Evolutionary conservation across 148 eudicot species (phyloP).

Genomic region (Rhododendron ovatum): DNA sequence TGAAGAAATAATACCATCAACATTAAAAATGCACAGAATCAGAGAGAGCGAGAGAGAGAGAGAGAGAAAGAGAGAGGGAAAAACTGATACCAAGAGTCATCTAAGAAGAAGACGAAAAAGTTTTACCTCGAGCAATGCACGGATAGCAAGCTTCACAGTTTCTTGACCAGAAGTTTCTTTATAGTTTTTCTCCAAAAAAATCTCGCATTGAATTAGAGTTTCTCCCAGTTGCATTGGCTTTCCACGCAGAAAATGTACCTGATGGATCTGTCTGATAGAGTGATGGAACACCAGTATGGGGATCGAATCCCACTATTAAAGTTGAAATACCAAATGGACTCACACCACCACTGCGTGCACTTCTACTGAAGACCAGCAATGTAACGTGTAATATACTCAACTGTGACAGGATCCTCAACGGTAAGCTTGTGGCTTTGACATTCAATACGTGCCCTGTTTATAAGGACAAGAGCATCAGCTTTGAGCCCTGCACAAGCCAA

Average conservation of each 20-base stretch:
- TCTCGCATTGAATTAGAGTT: slow-evolving; percentile 92
- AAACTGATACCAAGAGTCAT: background rate
- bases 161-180: slow-evolving; percentile 95
- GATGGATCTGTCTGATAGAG: slow-evolving; percentile 99
- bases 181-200: slow-evolving; percentile 86
- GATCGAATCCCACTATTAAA: slow-evolving; percentile 95
- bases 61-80: background rate
- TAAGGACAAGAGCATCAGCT: slow-evolving; percentile 98
- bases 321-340: slow-evolving; percentile 99
- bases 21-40: background rate
- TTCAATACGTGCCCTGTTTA: slow-evolving; percentile 90
- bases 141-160: slow-evolving; percentile 85
- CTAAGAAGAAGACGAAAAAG: background rate
- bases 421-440: slow-evolving; percentile 96
- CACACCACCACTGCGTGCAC: slow-evolving; percentile 99
- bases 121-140: slow-evolving; percentile 88
- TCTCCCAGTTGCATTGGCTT: slow-evolving; percentile 98
- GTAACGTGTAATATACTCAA: slow-evolving; percentile 93
- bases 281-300: slow-evolving; percentile 70
- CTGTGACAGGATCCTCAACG: slow-evolving; percentile 93
- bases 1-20: background rate
- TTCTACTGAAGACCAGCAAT: slow-evolving; percentile 99
- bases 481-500: slow-evolving; percentile 97
- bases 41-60: background rate
- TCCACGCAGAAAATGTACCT: slow-evolving; percentile 98